phyloP scores from a whole-genome alignment of 2,329 filamentous ascomycete species.

The Alternaria atra region DNA sequence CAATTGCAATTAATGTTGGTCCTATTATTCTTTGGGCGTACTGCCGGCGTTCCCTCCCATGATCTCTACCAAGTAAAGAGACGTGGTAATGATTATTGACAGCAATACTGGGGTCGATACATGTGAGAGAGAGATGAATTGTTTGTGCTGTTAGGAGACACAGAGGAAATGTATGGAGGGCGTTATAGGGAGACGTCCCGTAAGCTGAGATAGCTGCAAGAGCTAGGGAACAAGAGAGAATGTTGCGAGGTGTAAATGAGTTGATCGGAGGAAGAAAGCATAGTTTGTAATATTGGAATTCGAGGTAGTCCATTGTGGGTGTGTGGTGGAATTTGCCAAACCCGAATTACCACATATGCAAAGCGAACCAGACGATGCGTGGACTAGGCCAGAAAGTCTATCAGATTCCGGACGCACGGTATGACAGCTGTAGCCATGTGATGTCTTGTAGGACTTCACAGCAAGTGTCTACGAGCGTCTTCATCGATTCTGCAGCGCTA shows the following conservation, averaged over 20 bases:
- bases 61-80: neutral
- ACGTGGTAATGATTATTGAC: neutral
- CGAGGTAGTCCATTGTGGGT: neutral
- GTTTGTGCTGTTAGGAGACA: neutral
- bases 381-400: neutral
- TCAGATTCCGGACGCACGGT: neutral
- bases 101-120: neutral
- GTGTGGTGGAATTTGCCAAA: neutral
- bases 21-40: neutral
- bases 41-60: neutral
- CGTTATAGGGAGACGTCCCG: neutral
- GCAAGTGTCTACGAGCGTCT: neutral
- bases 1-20: neutral
- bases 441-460: neutral
- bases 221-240: neutral
- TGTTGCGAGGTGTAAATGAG: neutral
- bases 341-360: neutral
- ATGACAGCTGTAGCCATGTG: slow-evolving; percentile 8
- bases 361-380: neutral
- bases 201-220: neutral
- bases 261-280: neutral
- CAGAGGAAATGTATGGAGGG: neutral
- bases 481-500: neutral
- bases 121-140: neutral
- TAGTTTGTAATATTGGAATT: neutral